These are phyloP conservation scores for Platanthera guangdongensis DNA, from an alignment of 106 monocot genomes.

Conservation along the genomic window DNA sequence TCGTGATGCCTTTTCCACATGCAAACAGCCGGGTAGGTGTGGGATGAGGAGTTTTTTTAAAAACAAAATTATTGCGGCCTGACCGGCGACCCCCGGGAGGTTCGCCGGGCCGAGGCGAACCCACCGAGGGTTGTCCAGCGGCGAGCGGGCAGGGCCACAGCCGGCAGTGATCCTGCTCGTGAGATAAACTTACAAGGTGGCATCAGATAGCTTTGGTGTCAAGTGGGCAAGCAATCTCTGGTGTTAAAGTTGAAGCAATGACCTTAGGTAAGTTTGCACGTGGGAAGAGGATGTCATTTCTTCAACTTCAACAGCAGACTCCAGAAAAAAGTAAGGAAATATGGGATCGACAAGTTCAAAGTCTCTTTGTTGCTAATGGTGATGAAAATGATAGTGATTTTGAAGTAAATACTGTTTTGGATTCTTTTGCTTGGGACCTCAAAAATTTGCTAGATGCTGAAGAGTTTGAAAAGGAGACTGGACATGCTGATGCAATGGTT, in stretches of 20 bases:
- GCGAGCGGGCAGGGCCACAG: too few species aligned
- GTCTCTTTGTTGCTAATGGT: slow-evolving; percentile 69
- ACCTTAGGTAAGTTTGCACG: slow-evolving; percentile 90
- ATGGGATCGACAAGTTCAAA: slow-evolving; percentile 94
- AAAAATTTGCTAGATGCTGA: slow-evolving; percentile 97
- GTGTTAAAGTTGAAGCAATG: slow-evolving; percentile 70
- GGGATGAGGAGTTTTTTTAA: too few species aligned
- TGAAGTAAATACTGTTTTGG: slow-evolving; percentile 85
- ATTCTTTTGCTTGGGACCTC: slow-evolving; percentile 99
- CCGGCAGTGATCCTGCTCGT: too few species aligned
- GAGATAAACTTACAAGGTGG: slow-evolving; percentile 83
- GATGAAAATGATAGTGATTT: slow-evolving; percentile 81
- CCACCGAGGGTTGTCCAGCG: too few species aligned
- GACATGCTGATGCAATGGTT: slow-evolving; percentile 32
- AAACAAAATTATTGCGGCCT: too few species aligned
- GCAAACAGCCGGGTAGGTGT: too few species aligned
- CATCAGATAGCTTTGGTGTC: slow-evolving; percentile 92
- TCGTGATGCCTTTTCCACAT: too few species aligned
- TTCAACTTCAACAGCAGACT: slow-evolving; percentile 97
- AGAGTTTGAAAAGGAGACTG: slow-evolving; percentile 76
- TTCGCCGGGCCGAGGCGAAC: too few species aligned
- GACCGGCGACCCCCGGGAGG: too few species aligned
- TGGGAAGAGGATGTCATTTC: slow-evolving; percentile 92
- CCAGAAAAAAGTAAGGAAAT: slow-evolving; percentile 98
- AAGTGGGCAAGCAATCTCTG: slow-evolving; percentile 88